phyloP scores from a whole-genome alignment of 371 early-diverging fungal genomes.

The Mucor lusitanicus region DNA sequence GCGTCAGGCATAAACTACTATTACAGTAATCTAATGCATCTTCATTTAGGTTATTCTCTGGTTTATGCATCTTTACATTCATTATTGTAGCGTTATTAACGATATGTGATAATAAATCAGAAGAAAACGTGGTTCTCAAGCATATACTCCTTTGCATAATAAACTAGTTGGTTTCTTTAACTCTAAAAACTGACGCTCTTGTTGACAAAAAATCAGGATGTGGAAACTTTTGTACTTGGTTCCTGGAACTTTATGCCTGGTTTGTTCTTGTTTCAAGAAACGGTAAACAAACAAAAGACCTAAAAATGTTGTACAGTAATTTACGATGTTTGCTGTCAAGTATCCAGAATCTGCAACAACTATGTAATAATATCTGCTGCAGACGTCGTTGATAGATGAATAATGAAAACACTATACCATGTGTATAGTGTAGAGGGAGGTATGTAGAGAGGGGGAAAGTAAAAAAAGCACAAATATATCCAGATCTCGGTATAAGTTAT shows the following conservation, averaged over 20 bases:
- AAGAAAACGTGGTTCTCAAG: neutral
- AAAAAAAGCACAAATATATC: too few relatives aligned
- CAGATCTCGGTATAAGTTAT: neutral
- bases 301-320: neutral
- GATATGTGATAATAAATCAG: neutral
- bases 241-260: too few relatives aligned
- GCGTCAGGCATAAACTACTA: neutral
- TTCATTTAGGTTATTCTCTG: neutral
- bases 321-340: neutral
- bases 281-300: neutral
- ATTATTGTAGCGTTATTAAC: neutral
- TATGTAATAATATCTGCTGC: neutral
- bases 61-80: neutral
- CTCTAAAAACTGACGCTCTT: neutral
- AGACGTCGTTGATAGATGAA: neutral
- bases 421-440: neutral
- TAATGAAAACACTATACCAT: neutral
- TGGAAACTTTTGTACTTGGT: too few relatives aligned
- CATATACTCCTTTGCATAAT: neutral
- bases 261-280: neutral
- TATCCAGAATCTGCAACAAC: neutral
- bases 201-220: neutral
- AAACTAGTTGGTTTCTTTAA: neutral
- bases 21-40: neutral
- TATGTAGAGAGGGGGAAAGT: neutral